Percentiles rank a stretch among this genome's conserved stretches.
Evolutionary conservation across 345 rosid species (phyloP).

Genomic region (Melastoma malabathricum): DNA sequence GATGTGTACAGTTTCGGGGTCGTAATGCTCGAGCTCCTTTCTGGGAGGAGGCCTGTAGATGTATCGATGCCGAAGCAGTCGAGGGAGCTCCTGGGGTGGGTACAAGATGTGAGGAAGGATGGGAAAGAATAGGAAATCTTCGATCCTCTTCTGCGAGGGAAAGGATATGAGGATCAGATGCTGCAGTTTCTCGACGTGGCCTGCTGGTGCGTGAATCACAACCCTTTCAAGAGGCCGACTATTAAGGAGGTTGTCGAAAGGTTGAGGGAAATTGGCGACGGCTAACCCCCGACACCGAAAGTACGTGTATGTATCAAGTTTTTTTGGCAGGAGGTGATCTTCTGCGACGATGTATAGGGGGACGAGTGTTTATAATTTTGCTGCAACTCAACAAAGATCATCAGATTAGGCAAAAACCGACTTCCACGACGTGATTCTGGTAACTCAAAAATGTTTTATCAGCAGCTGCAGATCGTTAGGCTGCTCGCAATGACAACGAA

Average conservation of each 20-base stretch:
- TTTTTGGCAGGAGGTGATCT: too few species aligned
- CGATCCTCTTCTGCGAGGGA: constrained; percentile 23
- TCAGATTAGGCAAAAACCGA: too few species aligned
- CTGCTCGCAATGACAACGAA: too few species aligned
- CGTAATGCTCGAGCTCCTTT: constrained; percentile 32
- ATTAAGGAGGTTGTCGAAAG: constrained; percentile 29
- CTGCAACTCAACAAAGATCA: too few species aligned
- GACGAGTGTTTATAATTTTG: too few species aligned
- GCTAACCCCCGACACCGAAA: constrained; percentile 2
- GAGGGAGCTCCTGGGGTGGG: constrained; percentile 30
- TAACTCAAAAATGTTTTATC: too few species aligned
- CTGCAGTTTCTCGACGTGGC: constrained; percentile 25
- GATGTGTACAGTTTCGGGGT: constrained; percentile 40
- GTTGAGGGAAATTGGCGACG: constrained; percentile 8
- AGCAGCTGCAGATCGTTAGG: too few species aligned
- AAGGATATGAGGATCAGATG: constrained; percentile 32
- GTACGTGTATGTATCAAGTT: background rate
- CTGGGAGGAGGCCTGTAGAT: constrained; percentile 33
- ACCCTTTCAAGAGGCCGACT: constrained; percentile 32
- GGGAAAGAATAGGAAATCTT: constrained; percentile 25
- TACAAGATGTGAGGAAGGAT: constrained; percentile 21
- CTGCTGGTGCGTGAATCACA: constrained; percentile 21
- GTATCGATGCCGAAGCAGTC: constrained; percentile 23
- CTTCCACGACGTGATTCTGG: too few species aligned
- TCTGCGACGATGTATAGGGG: too few species aligned